Conservation (phyloP, 768 basidiomycete species). For the Chalciporus chontae region DNA sequence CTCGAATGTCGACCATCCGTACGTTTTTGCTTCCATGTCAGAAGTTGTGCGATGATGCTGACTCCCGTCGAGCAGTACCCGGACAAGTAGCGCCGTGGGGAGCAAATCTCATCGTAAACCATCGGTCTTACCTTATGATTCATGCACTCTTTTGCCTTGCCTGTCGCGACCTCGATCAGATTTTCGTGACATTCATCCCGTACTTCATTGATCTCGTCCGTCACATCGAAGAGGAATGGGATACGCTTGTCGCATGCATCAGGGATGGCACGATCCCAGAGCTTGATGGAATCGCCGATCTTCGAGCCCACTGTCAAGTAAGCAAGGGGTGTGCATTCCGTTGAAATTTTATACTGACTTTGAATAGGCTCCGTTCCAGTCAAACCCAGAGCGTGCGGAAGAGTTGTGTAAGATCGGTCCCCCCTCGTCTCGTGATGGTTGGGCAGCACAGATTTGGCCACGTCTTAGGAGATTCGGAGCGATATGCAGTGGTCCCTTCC, state of each 20-base stretch:
- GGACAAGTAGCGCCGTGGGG: slow-evolving; percentile 7
- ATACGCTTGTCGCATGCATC: slow-evolving; percentile 7
- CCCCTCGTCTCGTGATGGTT: slow-evolving; percentile 9
- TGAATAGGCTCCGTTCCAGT: slow-evolving; percentile 2
- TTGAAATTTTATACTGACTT: neutral
- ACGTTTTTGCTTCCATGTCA: neutral
- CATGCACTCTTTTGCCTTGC: slow-evolving; percentile 17
- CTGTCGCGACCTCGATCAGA: slow-evolving; percentile 5
- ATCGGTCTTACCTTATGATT: slow-evolving; percentile 13
- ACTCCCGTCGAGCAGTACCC: neutral
- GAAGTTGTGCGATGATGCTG: neutral
- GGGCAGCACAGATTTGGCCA: slow-evolving; percentile 16
- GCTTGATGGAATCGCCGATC: slow-evolving; percentile 8
- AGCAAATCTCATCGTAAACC: slow-evolving; percentile 7
- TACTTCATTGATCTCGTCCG: slow-evolving; percentile 12
- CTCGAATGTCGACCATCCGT: slow-evolving; percentile 7
- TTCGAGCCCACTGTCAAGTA: slow-evolving; percentile 10
- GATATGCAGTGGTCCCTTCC: slow-evolving; percentile 15
- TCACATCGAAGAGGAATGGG: slow-evolving; percentile 10
- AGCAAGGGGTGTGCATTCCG: neutral
- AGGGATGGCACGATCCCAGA: slow-evolving; percentile 10
- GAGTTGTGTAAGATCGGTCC: slow-evolving; percentile 15
- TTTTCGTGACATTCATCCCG: slow-evolving; percentile 1
- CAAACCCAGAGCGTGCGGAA: slow-evolving; percentile 7
- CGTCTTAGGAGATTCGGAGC: slow-evolving; percentile 2